These are phyloP conservation scores for Vigna unguiculata DNA, from an alignment of 306 rosid species.

Conservation along the genomic window DNA sequence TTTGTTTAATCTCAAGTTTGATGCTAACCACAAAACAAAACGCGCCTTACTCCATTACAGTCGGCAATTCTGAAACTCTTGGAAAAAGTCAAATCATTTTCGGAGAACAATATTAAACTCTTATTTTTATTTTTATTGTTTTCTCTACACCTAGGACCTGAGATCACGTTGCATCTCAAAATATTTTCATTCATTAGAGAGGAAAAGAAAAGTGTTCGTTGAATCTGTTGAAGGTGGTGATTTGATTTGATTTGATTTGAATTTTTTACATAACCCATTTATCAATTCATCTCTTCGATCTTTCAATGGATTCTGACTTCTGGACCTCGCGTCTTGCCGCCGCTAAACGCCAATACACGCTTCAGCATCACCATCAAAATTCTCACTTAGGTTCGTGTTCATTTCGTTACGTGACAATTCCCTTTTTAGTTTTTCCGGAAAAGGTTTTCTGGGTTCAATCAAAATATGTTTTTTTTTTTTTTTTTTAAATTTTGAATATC, in stretches of 20 bases:
- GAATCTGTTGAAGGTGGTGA: constrained; percentile 30
- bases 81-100: constrained; percentile 54
- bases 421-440: neutral
- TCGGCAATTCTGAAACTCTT: constrained; percentile 43
- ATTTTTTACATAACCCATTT: neutral
- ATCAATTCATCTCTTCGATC: constrained; percentile 40
- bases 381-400: constrained; percentile 70
- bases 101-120: neutral
- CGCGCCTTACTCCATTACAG: constrained; percentile 34
- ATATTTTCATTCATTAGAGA: constrained; percentile 7
- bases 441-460: constrained; percentile 9
- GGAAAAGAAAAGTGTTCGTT: neutral
- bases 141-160: constrained; percentile 33
- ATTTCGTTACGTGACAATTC: neutral
- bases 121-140: neutral
- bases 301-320: constrained; percentile 90
- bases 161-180: constrained; percentile 38
- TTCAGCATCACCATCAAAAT: constrained; percentile 77
- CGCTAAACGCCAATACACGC: constrained; percentile 83
- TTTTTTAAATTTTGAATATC: neutral
- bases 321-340: constrained; percentile 97
- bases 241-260: constrained; percentile 30
- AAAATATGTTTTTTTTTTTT: constrained; percentile 40
- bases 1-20: constrained; percentile 32
- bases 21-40: constrained; percentile 49